Evolutionary conservation across 2,329 filamentous ascomycete genomes (phyloP).

Genomic region (Talaromyces atroroseus): DNA sequence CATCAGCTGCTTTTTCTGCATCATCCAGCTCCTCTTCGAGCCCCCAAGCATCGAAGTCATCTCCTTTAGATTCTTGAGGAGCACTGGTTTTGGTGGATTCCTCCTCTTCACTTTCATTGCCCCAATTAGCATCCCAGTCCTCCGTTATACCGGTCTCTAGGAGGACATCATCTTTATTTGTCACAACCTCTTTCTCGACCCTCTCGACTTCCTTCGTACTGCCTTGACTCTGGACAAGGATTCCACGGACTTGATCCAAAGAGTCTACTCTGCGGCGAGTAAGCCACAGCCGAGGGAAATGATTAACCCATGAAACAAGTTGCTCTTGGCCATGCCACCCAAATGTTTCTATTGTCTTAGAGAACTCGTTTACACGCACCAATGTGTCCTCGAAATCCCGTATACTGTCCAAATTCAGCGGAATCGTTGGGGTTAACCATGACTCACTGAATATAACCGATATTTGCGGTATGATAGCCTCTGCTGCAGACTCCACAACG

Average conservation of each 20-base stretch:
- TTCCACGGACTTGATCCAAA: conserved; percentile 66
- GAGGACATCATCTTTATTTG: conserved; percentile 62
- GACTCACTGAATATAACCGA: conserved; percentile 62
- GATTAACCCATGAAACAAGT: conserved; percentile 72
- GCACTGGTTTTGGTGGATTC: neutral
- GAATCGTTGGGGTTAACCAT: conserved; percentile 74
- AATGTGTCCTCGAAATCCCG: conserved; percentile 65
- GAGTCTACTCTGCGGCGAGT: conserved; percentile 74
- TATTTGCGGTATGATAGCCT: conserved; percentile 64
- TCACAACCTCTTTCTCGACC: conserved; percentile 76
- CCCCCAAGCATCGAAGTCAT: conserved; percentile 47
- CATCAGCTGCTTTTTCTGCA: conserved; percentile 17
- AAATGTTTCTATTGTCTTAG: conserved; percentile 54
- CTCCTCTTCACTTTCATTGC: conserved; percentile 55
- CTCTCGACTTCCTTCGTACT: conserved; percentile 68
- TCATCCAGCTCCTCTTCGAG: conserved; percentile 39
- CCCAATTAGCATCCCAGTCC: conserved; percentile 79
- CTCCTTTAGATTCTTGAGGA: conserved; percentile 14
- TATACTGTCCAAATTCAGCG: conserved; percentile 66
- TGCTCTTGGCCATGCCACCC: conserved; percentile 59
- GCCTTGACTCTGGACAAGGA: conserved; percentile 63
- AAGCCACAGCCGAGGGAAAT: conserved; percentile 79
- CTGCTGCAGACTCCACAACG: conserved; percentile 54
- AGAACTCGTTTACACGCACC: conserved; percentile 60
- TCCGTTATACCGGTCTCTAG: conserved; percentile 47